phyloP scores from a whole-genome alignment of 306 rosid species.

The Begonia loranthoides region DNA sequence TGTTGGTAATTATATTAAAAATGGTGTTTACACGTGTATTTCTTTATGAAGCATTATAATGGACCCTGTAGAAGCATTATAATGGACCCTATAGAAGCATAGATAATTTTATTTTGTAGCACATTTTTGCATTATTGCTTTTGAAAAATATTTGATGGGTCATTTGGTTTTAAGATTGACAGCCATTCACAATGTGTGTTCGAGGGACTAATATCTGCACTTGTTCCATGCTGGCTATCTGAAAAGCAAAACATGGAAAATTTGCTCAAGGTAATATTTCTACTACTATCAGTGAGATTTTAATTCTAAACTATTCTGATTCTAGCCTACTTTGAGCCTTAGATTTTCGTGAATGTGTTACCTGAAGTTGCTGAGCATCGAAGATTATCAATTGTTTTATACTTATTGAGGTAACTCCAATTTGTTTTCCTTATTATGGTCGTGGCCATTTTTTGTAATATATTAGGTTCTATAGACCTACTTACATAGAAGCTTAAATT shows the following conservation, averaged over 20 bases:
- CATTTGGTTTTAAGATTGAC: conserved; percentile 40
- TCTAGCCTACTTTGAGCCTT: conserved; percentile 11
- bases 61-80: no score
- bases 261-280: conserved; percentile 49
- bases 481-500: background rate
- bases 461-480: no score
- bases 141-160: background rate
- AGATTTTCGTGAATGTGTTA: conserved; percentile 56
- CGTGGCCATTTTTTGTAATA: no score
- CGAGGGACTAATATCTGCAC: conserved; percentile 68
- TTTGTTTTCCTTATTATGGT: background rate
- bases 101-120: no score
- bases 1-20: no score
- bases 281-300: background rate
- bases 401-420: conserved; percentile 45
- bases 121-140: no score
- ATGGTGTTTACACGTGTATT: no score
- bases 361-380: conserved; percentile 75
- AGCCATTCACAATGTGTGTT: conserved; percentile 60
- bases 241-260: conserved; percentile 47
- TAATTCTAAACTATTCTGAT: conserved; percentile 14
- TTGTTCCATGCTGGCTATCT: conserved; percentile 88
- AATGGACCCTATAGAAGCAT: no score
- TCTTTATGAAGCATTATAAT: no score
- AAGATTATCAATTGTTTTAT: conserved; percentile 47